A percentile compares a stretch with the other conserved stretches of the same genome.
Evolutionary conservation across 176 grass and related monocot genomes (phyloP).

Genomic region (Chloris gayana): DNA sequence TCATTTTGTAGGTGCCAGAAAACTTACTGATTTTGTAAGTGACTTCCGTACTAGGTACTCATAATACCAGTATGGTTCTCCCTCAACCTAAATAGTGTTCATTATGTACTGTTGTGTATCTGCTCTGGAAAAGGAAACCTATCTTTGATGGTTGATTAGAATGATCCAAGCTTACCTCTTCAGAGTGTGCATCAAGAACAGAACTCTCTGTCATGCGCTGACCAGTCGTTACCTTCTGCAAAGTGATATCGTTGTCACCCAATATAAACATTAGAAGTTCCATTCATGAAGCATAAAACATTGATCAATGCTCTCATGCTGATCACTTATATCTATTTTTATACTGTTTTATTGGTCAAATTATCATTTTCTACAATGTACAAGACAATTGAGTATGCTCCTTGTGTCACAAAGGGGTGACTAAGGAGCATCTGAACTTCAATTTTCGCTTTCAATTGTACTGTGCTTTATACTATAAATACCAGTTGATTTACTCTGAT

Average conservation of each 20-base stretch:
- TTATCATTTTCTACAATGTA: background rate
- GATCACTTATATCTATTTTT: constrained; percentile 1
- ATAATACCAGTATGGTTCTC: constrained; percentile 93
- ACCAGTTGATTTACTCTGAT: too few species aligned
- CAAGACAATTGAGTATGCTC: background rate
- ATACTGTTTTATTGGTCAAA: background rate
- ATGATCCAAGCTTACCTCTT: constrained; percentile 54
- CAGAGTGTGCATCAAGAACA: constrained; percentile 87
- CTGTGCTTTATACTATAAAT: background rate
- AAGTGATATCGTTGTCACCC: constrained; percentile 7
- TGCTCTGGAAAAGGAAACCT: background rate
- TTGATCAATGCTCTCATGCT: background rate
- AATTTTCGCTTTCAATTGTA: constrained; percentile 9
- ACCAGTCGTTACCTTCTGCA: constrained; percentile 71
- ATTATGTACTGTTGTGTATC: background rate
- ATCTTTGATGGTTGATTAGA: background rate
- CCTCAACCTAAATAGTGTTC: constrained; percentile 63
- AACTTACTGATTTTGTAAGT: constrained; percentile 79
- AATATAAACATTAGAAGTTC: background rate
- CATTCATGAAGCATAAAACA: background rate
- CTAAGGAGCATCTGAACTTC: constrained; percentile 1
- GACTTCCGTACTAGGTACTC: constrained; percentile 96
- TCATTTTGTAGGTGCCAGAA: constrained; percentile 24
- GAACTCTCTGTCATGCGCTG: constrained; percentile 93
- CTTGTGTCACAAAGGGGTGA: background rate